Evolutionary conservation across 73 alveolate species (phyloP), one percentile per base, ranked within the genome.

Genomic region (Paramecium tetraurelia): DNA sequence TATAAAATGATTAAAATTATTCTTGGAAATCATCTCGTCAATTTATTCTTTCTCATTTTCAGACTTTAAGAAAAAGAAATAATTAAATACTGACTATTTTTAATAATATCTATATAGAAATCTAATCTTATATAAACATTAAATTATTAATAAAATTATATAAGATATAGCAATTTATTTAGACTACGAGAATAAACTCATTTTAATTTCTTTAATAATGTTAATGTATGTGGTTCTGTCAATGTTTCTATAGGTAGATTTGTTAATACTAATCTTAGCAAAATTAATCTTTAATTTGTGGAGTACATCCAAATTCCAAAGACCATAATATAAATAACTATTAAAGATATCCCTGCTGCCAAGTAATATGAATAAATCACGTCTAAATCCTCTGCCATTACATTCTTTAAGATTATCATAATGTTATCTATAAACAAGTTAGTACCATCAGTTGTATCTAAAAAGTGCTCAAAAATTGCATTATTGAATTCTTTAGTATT

Each of bases 151-250:
- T n/a, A 43, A 43, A 43, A 43, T 6, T 6, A 43, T 7, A n/a
- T 41, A 41, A 41, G 50, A 48, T 14, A 48, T 16, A 48, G 10
- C 48, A 40, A 40, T 48, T 53, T 18, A 53, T 5, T 4, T 53
- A 53, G 69, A 53, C 7, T 53, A 18, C 5, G 29, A 53, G 31
- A 53, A 53, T 53, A 53, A 53, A 53, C 69, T 80, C 90, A 80
- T 8, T 46, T 80, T 29, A 80, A 43, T 43, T 21, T 44, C 38
- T 80, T 80, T 46, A 80, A 46, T 27, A 43, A 20, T 48, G 70
- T 22, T 80, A 80, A 12, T 21, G 90, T 80, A 29, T 80, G 90
- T 44, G n/a, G 21, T 10, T 80, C 90, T 18, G 90, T 80, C 16
- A 80, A 18, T 12, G 38, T 41, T 6, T 14, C 22, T 2, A 48